Base-by-base conservation (phyloP, 2,329 filamentous ascomycete species). In the Knoxdaviesia proteae region DNA sequence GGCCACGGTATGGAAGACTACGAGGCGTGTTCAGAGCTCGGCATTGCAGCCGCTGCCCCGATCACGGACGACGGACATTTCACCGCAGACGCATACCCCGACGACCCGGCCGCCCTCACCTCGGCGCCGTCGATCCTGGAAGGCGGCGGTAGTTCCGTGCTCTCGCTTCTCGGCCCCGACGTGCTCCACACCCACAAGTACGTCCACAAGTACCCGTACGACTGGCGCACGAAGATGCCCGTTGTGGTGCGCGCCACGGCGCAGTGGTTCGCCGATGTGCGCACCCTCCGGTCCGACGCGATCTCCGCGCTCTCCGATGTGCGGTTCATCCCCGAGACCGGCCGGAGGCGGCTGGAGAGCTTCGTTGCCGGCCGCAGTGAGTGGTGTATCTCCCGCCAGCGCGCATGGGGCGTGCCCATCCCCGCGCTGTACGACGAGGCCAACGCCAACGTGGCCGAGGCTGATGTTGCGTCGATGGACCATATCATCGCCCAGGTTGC, bases 1-100 rank as follows among this genome's bases (percentile, higher is more conserved):
- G 90, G 90, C 3, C 90, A 98, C 54, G 90, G 90, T 38, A 90
- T 94, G 66, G 90, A 98, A 36, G 90, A 98, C 56, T 98, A 96
- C 54, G 76, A 88, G 47, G 74, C 79, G 5, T 94, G 87, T 56
- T 69, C 70, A 40, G 59, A 69, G 30, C 65, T 80, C 39, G 77
- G 73, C 2, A 81, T 96, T 44, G 64, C 73, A 1, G 80, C 80
- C 1, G 78, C 80, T 51, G 84, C 88, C 5, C 88, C 88, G 0
- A 78, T 98, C 9, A 78, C 93, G 49, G 78, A 84, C 49, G 67
- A 78, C 11, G 90, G 90, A 1, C 64, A 67, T 32, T 96, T 93
- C 55, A 94, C 86, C 0, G 65, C 69, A 31, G 78, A 84, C 38
- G 87, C 84, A 0, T 80, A 82, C 48, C 82, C 84, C 0, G 69